Evolutionary conservation across 768 basidiomycete genomes (phyloP), one percentile per base, ranked within the genome.

Genomic region (Psilocybe subaeruginosa): DNA sequence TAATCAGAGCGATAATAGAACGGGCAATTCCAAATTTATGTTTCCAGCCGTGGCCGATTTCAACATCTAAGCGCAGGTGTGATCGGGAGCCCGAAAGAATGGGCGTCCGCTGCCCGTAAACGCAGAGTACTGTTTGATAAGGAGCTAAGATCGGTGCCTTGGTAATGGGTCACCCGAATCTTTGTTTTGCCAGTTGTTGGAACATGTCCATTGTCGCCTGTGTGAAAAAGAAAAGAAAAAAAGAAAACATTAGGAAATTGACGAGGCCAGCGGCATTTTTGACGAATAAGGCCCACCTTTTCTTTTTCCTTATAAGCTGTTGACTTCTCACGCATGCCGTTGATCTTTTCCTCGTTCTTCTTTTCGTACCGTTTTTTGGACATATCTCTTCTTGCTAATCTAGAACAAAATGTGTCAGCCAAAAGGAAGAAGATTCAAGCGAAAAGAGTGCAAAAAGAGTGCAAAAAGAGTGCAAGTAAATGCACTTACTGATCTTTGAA

Each of bases 171-270:
- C 73, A 93, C 31, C 93, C 94, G 66, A 92, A 97, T 58, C 91
- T 80, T 69, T 91, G 82, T 72, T 91, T 94, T n/a, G 95, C 95
- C 71, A 97, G 77, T 65, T 90, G 87, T 75, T 92, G 92, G 74
- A 97, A 95, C 94, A 95, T 96, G 59, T 93, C 93, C 93, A 98
- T 98, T 0, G 94, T 97, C 16, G 88, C 91, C 80, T 81, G 59
- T 61, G 61, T 17, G 56, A 58, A 56, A 47, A 59, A 7, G 43
- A 53, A 51, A 3, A 43, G 35, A 51, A 52, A 46, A 51, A 14
- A 51, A 51, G 16, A 12, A 48, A 27, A 56, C 23, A 48, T 30
- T 55, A 3, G 46, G 23, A 55, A 58, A 23, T 43, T 50, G 27
- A 55, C 43, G 14, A 27, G 41, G 11, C 33, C 11, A 19, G 56